phyloP scores from a whole-genome alignment of 2,329 filamentous ascomycete genomes.

The Grosmannia serpens region DNA sequence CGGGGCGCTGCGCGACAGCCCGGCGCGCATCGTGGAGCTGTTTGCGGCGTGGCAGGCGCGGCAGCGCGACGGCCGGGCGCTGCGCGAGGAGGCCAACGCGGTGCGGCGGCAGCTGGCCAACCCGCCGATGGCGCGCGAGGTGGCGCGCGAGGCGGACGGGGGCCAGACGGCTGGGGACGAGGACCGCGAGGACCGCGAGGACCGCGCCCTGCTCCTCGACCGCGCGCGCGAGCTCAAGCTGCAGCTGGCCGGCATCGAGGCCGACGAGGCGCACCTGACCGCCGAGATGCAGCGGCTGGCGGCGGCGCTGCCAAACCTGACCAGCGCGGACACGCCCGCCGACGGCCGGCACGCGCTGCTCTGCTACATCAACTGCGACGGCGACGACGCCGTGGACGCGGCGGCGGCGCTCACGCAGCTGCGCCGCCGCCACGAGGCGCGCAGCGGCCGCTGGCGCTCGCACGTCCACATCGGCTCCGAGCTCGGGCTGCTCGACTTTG shows the following conservation, averaged over 20 bases:
- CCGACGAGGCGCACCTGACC: constrained; percentile 45
- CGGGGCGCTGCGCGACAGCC: constrained; percentile 39
- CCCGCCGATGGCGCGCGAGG: constrained; percentile 33
- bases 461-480: constrained; percentile 80
- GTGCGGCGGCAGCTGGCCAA: constrained; percentile 47
- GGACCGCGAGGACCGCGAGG: too few relatives aligned
- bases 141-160: constrained; percentile 22
- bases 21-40: constrained; percentile 42
- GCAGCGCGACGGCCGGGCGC: constrained; percentile 45
- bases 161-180: too few relatives aligned
- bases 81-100: constrained; percentile 56
- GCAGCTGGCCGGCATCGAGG: constrained; percentile 47
- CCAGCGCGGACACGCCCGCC: constrained; percentile 63
- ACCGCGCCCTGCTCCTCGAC: constrained; percentile 42
- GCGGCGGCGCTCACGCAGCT: constrained; percentile 8
- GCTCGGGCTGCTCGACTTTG: constrained; percentile 85
- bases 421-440: constrained; percentile 5
- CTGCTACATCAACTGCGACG: constrained; percentile 68
- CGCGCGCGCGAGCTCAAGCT: constrained; percentile 56
- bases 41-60: constrained; percentile 47
- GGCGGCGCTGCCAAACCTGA: constrained; percentile 75
- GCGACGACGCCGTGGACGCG: constrained; percentile 21
- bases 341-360: constrained; percentile 54
- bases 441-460: constrained; percentile 41
- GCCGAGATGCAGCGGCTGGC: constrained; percentile 64